Base-by-base conservation (phyloP, 2,329 filamentous ascomycete species). In the Penicillium occitanis region DNA sequence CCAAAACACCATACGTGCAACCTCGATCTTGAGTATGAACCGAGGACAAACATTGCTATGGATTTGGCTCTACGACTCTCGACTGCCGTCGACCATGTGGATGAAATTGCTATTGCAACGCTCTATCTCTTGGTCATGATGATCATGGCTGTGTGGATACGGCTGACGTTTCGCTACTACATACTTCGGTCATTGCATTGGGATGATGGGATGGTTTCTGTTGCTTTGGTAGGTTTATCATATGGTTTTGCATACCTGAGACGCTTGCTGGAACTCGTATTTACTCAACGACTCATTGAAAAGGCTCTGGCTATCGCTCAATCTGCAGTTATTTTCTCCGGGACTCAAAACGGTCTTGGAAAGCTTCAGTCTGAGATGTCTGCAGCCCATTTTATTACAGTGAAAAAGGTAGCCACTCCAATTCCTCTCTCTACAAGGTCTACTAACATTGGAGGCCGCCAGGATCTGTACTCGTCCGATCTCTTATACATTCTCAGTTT, bases 121-220 rank as follows among this genome's bases (percentile, higher is more conserved):
- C 55, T 59, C 55, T 59, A 59, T 44, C 55, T 59, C 55, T 44
- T 59, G 55, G 55, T 59, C 55, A 59, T 59, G 55, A 59, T 59
- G 33, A 59, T 59, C 55, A 28, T 59, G 55, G 55, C 55, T 44
- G 55, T 59, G 35, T 59, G 17, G 55, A 42, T 59, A 59, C 55
- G 55, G 28, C 55, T 59, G 35, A 14, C 35, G 2, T 59, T 59
- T 59, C 55, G 55, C 3, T 59, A 42, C 55, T 44, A 59, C 22
- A 59, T 42, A 14, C 55, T 59, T 59, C 55, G 55, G 35, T 59
- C 35, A 33, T 17, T 59, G 35, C 55, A 59, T 30, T 44, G 35
- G 19, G 55, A 59, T 59, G 55, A 59, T 59, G 35, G 19, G 13
- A 44, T 59, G 55, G 55, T 59, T 30, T 59, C 35, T 28, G 14